A percentile compares a stretch with the other conserved stretches of the same genome.
phyloP scores from a whole-genome alignment of 441 rosid species.

The Aleurites moluccanus region DNA sequence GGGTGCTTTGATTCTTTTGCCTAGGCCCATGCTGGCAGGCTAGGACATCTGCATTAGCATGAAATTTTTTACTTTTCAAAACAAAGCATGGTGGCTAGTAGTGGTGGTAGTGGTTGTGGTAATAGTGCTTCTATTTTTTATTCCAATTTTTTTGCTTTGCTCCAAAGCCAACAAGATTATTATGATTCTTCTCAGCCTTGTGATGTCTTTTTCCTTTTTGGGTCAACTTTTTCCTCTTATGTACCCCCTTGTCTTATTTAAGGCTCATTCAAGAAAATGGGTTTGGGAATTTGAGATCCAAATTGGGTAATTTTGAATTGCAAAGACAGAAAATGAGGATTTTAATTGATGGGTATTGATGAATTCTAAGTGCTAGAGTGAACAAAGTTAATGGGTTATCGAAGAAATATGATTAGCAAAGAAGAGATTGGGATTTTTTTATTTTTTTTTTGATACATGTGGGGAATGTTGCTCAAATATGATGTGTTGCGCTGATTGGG shows the following conservation, averaged over 20 bases:
- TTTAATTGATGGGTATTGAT: neutral
- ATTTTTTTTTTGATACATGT: no score
- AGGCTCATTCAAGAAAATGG: slow-evolving; percentile 7
- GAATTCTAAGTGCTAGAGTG: neutral
- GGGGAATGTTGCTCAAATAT: no score
- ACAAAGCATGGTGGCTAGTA: slow-evolving; percentile 41
- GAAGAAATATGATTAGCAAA: neutral
- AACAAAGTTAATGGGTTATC: no score
- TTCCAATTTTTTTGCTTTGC: slow-evolving; percentile 41
- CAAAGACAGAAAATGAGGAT: neutral
- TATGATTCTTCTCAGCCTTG: slow-evolving; percentile 35
- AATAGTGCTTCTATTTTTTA: slow-evolving; percentile 28
- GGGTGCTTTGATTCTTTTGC: slow-evolving; percentile 3
- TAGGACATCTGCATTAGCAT: slow-evolving; percentile 19
- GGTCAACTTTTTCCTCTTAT: slow-evolving; percentile 49
- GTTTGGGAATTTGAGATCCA: slow-evolving; percentile 14
- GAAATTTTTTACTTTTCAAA: neutral
- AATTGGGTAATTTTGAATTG: slow-evolving; percentile 1
- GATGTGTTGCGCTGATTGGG: no score
- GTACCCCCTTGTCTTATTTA: slow-evolving; percentile 29
- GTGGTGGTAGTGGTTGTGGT: slow-evolving; percentile 18
- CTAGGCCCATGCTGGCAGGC: slow-evolving; percentile 23
- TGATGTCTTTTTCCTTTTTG: slow-evolving; percentile 49
- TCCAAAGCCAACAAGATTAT: slow-evolving; percentile 39
- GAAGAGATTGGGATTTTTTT: neutral